A percentile compares a stretch with the other conserved stretches of the same genome.
Evolutionary conservation across 305 asterid species (phyloP).

Genomic region (Andrographis paniculata): DNA sequence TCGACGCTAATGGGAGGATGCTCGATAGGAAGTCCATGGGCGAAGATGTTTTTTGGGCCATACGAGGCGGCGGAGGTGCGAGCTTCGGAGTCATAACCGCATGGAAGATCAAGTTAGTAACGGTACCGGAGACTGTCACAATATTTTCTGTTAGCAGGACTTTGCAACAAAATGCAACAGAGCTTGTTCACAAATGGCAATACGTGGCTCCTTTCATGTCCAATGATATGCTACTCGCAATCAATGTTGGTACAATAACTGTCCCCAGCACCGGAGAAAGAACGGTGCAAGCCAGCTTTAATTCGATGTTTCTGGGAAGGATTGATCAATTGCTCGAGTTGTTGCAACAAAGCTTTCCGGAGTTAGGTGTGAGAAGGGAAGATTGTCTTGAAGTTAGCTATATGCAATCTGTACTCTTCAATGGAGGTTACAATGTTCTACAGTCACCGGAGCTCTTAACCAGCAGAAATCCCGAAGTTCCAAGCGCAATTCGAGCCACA

Average conservation of each 20-base stretch:
- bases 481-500: background rate
- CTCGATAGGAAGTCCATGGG: slow-evolving; percentile 29
- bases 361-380: slow-evolving; percentile 20
- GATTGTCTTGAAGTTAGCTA: slow-evolving; percentile 36
- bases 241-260: background rate
- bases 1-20: slow-evolving; percentile 24
- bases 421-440: slow-evolving; percentile 3
- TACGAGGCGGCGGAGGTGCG: slow-evolving; percentile 30
- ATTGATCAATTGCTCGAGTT: slow-evolving; percentile 8
- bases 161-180: slow-evolving; percentile 14
- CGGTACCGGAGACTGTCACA: slow-evolving; percentile 20
- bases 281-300: slow-evolving; percentile 4
- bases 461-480: slow-evolving; percentile 12
- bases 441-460: slow-evolving; percentile 13
- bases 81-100: slow-evolving; percentile 31
- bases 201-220: slow-evolving; percentile 10
- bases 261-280: background rate
- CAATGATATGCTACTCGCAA: background rate
- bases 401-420: slow-evolving; percentile 22
- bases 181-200: slow-evolving; percentile 20
- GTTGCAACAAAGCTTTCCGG: slow-evolving; percentile 21
- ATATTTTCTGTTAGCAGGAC: slow-evolving; percentile 1
- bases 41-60: slow-evolving; percentile 35
- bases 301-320: slow-evolving; percentile 19
- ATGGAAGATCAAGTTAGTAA: slow-evolving; percentile 20